Conservation (phyloP, 148 eudicot species). For the Amaranthus hypochondriacus region DNA sequence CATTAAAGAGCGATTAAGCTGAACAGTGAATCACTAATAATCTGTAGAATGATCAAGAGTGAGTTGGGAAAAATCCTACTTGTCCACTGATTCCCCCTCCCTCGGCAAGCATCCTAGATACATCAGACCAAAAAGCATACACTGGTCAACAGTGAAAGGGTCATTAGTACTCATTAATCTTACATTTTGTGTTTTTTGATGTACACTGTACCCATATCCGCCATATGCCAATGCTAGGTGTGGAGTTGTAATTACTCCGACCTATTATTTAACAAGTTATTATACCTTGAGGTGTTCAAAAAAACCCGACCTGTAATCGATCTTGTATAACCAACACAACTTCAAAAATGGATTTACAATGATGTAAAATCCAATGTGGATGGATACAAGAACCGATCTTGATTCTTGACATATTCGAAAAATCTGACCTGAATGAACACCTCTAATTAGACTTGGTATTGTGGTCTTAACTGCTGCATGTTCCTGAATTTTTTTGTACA, state of each 20-base stretch:
- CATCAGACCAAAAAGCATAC: not conserved
- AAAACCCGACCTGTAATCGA: not conserved
- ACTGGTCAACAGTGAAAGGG: not conserved
- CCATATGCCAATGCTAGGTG: not conserved
- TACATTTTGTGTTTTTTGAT: not conserved
- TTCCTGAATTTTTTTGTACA: not conserved
- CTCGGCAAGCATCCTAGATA: not conserved
- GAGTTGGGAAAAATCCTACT: not conserved
- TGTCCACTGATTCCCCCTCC: not conserved
- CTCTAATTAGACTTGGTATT: too few relatives aligned
- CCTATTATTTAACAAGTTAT: not conserved
- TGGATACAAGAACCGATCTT: too few relatives aligned
- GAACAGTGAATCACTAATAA: not conserved
- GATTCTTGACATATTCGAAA: too few relatives aligned
- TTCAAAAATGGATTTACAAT: too few relatives aligned
- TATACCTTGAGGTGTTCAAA: not conserved
- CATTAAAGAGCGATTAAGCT: not conserved
- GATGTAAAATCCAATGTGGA: too few relatives aligned
- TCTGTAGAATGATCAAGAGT: not conserved
- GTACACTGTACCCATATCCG: not conserved
- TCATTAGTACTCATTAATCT: too few relatives aligned
- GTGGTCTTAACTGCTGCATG: too few relatives aligned
- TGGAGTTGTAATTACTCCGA: not conserved
- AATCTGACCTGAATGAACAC: too few relatives aligned
- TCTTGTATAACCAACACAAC: not conserved